Evolutionary conservation across 148 eudicot genomes (phyloP).

Genomic region (Rhododendron williamsianum): DNA sequence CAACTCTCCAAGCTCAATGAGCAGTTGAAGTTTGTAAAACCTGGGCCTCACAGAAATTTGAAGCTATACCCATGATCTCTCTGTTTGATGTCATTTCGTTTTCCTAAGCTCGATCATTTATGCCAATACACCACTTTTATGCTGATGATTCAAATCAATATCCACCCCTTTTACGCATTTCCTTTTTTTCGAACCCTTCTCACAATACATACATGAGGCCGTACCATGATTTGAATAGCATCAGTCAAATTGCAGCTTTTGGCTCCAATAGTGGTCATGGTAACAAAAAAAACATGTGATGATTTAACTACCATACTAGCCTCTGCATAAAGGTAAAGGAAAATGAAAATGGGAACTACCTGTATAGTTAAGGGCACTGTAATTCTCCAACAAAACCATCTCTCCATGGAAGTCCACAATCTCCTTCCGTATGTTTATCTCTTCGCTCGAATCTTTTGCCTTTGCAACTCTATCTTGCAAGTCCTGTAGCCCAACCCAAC

Average conservation of each 20-base stretch:
- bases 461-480: slow-evolving; percentile 61
- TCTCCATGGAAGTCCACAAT: slow-evolving; percentile 84
- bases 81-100: neutral
- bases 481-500: slow-evolving; percentile 32
- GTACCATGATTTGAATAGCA: neutral
- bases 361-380: slow-evolving; percentile 77
- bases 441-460: slow-evolving; percentile 38
- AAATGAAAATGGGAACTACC: slow-evolving; percentile 32
- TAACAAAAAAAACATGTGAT: neutral
- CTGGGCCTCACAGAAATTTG: neutral
- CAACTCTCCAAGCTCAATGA: neutral
- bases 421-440: slow-evolving; percentile 57
- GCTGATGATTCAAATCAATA: neutral
- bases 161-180: neutral
- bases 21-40: neutral
- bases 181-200: neutral
- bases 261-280: neutral
- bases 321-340: neutral
- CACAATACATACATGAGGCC: neutral
- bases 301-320: neutral
- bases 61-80: neutral
- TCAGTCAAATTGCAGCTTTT: neutral
- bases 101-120: neutral
- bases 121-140: neutral
- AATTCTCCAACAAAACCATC: slow-evolving; percentile 82